Percentiles rank a stretch among this genome's conserved stretches.
phyloP scores from a whole-genome alignment of 495 filamentous ascomycete genomes.

The Xylaria telfairii region DNA sequence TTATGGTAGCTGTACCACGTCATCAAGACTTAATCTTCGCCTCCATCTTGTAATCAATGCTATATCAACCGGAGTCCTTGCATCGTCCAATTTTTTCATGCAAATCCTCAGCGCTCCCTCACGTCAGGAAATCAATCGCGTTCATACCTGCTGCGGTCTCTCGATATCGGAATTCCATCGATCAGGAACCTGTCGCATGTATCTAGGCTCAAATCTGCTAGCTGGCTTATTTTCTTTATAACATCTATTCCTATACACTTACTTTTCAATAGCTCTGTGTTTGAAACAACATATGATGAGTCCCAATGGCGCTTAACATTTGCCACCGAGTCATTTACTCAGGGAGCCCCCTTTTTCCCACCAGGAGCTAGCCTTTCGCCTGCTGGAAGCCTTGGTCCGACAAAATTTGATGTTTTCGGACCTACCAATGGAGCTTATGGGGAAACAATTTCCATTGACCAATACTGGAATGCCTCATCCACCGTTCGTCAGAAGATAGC shows the following conservation, averaged over 20 bases:
- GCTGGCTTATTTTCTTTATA: slow-evolving; percentile 20
- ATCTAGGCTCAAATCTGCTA: slow-evolving; percentile 2
- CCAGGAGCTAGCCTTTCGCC: slow-evolving; percentile 27
- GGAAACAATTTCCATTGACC: background rate
- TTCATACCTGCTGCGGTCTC: slow-evolving; percentile 23
- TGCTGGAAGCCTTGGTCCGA: slow-evolving; percentile 12
- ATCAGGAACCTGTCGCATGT: slow-evolving; percentile 24
- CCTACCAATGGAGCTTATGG: too few species aligned
- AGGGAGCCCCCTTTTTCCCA: slow-evolving; percentile 20
- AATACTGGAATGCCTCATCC: slow-evolving; percentile 24
- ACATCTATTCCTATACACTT: slow-evolving; percentile 28
- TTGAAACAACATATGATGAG: slow-evolving; percentile 23
- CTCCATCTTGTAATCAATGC: too few species aligned
- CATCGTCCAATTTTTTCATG: too few species aligned
- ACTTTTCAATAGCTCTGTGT: slow-evolving; percentile 30
- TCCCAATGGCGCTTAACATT: slow-evolving; percentile 27
- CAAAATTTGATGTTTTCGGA: too few species aligned
- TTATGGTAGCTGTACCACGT: background rate
- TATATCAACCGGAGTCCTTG: too few species aligned
- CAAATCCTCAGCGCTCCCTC: too few species aligned
- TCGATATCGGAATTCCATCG: slow-evolving; percentile 29
- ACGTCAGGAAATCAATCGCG: slow-evolving; percentile 24
- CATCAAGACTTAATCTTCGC: slow-evolving; percentile 5
- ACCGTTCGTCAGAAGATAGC: slow-evolving; percentile 8
- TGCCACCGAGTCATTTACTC: slow-evolving; percentile 19